Percentiles rank a stretch among this genome's conserved stretches.
phyloP scores from a whole-genome alignment of 441 rosid genomes.

The Arabidopsis hybrid region DNA sequence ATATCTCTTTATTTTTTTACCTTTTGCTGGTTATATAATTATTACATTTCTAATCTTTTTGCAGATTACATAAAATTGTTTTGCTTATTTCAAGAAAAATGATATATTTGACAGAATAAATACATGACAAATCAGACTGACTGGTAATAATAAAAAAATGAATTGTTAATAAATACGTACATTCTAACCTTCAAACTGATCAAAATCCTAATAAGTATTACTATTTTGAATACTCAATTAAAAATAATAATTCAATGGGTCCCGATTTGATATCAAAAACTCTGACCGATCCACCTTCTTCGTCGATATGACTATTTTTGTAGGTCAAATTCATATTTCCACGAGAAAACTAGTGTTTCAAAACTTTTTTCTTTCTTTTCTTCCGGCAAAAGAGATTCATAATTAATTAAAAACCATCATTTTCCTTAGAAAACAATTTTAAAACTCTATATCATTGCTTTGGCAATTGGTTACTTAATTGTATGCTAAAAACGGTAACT shows the following conservation, averaged over 20 bases:
- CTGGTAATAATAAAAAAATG: neutral
- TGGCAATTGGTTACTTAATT: slow-evolving; percentile 22
- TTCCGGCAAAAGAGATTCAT: slow-evolving; percentile 13
- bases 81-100: neutral
- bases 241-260: slow-evolving; percentile 14
- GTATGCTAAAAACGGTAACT: slow-evolving; percentile 17
- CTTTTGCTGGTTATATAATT: neutral
- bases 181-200: too few relatives aligned
- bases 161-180: too few relatives aligned
- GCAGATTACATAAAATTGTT: neutral
- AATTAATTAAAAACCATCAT: slow-evolving; percentile 25
- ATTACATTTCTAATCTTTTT: neutral
- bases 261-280: slow-evolving; percentile 23
- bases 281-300: slow-evolving; percentile 40
- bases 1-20: neutral
- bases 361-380: neutral
- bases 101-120: neutral
- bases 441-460: slow-evolving; percentile 39
- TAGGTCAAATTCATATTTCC: neutral
- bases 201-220: too few relatives aligned
- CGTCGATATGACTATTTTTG: slow-evolving; percentile 15
- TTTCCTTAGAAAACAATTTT: slow-evolving; percentile 43
- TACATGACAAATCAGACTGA: slow-evolving; percentile 20
- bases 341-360: slow-evolving; percentile 3
- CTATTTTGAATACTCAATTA: too few relatives aligned